These are phyloP conservation scores for Ophiostoma australiae DNA, from an alignment of 2,329 filamentous ascomycete species.

Conservation along the genomic window DNA sequence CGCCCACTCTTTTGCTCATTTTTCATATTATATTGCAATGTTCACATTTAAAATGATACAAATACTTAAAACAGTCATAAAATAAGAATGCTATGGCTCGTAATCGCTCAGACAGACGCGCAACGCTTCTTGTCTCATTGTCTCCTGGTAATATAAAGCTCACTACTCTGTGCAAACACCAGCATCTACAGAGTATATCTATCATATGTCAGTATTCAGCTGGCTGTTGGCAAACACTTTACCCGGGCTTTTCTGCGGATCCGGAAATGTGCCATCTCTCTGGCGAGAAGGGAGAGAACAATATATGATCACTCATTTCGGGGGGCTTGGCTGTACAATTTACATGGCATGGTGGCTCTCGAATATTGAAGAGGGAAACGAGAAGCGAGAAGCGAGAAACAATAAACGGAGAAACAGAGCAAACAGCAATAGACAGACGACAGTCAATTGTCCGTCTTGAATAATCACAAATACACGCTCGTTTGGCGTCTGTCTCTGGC, in stretches of 20 bases:
- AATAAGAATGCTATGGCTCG: background rate
- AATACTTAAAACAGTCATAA: background rate
- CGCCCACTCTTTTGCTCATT: slow-evolving; percentile 11
- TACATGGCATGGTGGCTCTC: no score
- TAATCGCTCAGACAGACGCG: slow-evolving; percentile 7
- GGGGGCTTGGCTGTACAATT: no score
- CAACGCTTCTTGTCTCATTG: no score
- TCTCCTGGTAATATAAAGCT: background rate
- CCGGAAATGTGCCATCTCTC: background rate
- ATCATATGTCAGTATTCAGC: slow-evolving; percentile 1
- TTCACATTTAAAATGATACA: background rate
- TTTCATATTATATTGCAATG: background rate
- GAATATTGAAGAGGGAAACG: background rate
- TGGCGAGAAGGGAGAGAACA: background rate
- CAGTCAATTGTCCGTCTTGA: background rate
- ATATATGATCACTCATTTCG: slow-evolving; percentile 1
- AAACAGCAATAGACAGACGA: background rate
- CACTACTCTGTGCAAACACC: background rate
- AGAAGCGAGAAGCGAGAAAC: background rate
- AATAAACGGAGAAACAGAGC: background rate
- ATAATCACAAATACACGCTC: background rate
- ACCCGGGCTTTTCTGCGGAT: background rate
- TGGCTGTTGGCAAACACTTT: background rate
- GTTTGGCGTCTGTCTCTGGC: slow-evolving; percentile 5
- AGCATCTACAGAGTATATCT: background rate